These are phyloP conservation scores for Umbilicaria muhlenbergii DNA, from an alignment of 495 filamentous ascomycete species.

Conservation along the genomic window DNA sequence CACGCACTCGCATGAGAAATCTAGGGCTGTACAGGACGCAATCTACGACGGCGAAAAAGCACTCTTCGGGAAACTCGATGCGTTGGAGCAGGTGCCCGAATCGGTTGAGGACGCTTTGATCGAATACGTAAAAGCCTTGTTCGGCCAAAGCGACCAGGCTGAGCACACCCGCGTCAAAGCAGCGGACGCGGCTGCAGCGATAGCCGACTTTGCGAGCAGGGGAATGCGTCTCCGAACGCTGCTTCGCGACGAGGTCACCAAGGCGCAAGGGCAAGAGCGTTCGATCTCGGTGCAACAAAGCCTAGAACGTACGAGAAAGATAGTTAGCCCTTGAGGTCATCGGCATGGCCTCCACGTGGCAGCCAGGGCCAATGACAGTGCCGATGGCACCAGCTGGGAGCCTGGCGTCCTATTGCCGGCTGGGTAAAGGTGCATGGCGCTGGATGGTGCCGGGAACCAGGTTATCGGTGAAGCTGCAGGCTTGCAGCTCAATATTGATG, in stretches of 20 bases:
- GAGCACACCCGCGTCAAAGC: slow-evolving; percentile 13
- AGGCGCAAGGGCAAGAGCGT: slow-evolving; percentile 5
- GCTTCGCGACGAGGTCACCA: slow-evolving; percentile 4
- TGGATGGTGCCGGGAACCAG: no score
- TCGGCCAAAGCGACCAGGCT: slow-evolving; percentile 7
- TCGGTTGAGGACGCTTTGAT: slow-evolving; percentile 4
- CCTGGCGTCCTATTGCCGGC: no score
- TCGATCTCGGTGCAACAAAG: slow-evolving; percentile 9
- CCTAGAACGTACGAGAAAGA: slow-evolving; percentile 7
- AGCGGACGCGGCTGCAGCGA: slow-evolving; percentile 6
- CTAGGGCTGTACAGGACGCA: slow-evolving; percentile 25
- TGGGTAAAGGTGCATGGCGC: no score
- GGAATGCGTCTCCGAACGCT: not conserved
- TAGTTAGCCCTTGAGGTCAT: not conserved
- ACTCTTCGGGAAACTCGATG: slow-evolving; percentile 23
- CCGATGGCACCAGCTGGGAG: no score
- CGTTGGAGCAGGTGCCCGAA: not conserved
- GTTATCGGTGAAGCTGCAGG: no score
- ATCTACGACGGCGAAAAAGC: slow-evolving; percentile 27
- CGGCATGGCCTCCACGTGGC: no score
- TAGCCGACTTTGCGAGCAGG: slow-evolving; percentile 3
- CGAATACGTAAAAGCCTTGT: slow-evolving; percentile 5
- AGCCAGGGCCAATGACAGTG: no score
- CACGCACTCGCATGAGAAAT: slow-evolving; percentile 17
- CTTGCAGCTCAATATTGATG: no score